Percentiles rank a stretch among this genome's conserved stretches.
Conservation (phyloP, 2,329 filamentous ascomycete species). For the Xylaria sp. region DNA sequence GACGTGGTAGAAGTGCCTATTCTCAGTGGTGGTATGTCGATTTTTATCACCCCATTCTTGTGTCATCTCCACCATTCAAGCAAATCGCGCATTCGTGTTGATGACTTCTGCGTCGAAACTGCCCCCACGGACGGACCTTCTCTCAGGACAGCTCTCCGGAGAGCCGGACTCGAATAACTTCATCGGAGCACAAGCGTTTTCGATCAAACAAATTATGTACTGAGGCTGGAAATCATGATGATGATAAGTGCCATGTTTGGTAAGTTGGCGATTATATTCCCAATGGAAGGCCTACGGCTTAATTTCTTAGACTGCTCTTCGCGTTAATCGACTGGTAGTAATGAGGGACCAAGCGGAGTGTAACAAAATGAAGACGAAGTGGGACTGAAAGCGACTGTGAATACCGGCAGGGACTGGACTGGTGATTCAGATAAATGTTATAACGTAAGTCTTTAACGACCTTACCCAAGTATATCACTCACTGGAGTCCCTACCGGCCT, state of each 20-base stretch:
- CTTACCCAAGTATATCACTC: not conserved
- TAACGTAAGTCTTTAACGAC: not conserved
- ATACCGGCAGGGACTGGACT: conserved; percentile 11
- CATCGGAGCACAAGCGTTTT: too few species aligned
- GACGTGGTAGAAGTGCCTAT: conserved; percentile 3
- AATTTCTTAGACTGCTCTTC: not conserved
- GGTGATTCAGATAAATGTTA: not conserved
- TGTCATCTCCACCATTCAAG: conserved; percentile 18
- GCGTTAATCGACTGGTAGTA: conserved; percentile 1
- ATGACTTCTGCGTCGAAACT: not conserved
- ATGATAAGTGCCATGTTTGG: not conserved
- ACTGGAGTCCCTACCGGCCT: too few species aligned
- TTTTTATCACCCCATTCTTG: conserved; percentile 29
- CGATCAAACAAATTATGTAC: not conserved
- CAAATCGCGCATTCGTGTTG: conserved; percentile 33
- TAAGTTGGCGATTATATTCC: not conserved
- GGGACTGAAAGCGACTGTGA: conserved; percentile 20
- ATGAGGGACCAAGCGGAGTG: conserved; percentile 5
- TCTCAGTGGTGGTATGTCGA: conserved; percentile 18
- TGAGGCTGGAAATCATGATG: not conserved
- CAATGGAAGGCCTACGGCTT: not conserved
- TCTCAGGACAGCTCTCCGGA: not conserved
- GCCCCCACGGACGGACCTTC: conserved; percentile 2
- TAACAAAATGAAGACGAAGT: conserved; percentile 26
- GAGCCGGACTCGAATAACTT: not conserved